These are phyloP conservation scores for Crocinoboletus sp. DNA, from an alignment of 1,284 basidiomycete species.

Conservation along the genomic window DNA sequence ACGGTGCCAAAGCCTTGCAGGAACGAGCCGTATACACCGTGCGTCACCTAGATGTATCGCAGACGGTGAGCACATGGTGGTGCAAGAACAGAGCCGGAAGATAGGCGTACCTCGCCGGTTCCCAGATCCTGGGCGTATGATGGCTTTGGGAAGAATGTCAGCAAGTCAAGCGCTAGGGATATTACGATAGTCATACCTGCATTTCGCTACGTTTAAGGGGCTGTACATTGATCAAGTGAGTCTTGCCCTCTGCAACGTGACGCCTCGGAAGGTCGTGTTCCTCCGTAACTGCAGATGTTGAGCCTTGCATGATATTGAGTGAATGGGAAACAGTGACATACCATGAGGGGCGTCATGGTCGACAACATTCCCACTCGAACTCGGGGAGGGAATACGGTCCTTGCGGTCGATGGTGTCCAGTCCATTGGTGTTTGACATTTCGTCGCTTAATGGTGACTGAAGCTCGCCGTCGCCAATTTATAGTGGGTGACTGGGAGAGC, in stretches of 20 bases:
- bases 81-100: background rate
- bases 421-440: conserved; percentile 33
- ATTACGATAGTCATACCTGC: conserved; percentile 51
- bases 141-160: conserved; percentile 44
- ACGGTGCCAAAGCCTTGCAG: conserved; percentile 60
- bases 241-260: conserved; percentile 30
- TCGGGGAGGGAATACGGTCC: conserved; percentile 44
- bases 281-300: conserved; percentile 49
- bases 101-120: conserved; percentile 44
- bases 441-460: background rate
- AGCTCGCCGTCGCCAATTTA: conserved; percentile 12
- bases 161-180: background rate
- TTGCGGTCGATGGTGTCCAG: conserved; percentile 42
- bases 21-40: conserved; percentile 83
- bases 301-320: conserved; percentile 5
- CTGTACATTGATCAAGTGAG: conserved; percentile 65
- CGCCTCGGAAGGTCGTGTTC: conserved; percentile 35
- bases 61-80: conserved; percentile 3
- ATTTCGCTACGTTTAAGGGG: conserved; percentile 80
- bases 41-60: conserved; percentile 49
- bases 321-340: conserved; percentile 33
- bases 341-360: conserved; percentile 70
- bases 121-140: conserved; percentile 90
- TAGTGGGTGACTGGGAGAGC: conserved; percentile 1
- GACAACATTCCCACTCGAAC: conserved; percentile 58